phyloP scores from a whole-genome alignment of 2,329 filamentous ascomycete genomes.

The Fusarium newnesense region DNA sequence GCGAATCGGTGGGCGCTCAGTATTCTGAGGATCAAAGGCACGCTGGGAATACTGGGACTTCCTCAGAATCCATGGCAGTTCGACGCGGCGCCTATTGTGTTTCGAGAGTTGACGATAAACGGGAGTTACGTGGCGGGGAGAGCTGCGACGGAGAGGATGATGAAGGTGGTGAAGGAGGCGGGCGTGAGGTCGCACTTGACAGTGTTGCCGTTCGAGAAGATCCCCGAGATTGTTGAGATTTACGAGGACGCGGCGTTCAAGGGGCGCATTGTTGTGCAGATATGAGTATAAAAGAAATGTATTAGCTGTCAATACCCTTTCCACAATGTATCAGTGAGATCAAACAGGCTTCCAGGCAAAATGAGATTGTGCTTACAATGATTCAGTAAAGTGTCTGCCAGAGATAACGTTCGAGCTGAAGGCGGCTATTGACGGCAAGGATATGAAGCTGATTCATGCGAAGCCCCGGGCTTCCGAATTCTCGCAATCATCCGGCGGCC shows the following conservation, averaged over 20 bases:
- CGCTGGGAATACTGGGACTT: neutral
- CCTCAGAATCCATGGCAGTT: conserved; percentile 4
- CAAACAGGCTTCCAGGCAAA: neutral
- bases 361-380: rapidly evolving
- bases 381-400: rapidly evolving
- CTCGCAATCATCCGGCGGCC: neutral
- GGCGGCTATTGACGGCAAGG: neutral
- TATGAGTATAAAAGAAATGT: neutral
- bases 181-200: conserved; percentile 14
- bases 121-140: conserved; percentile 3
- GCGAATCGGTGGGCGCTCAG: conserved; percentile 13
- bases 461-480: rapidly evolving
- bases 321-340: too few species aligned
- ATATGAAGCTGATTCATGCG: neutral
- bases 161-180: conserved; percentile 2
- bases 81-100: conserved; percentile 8
- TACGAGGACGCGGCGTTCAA: conserved; percentile 12
- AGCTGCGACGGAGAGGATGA: conserved; percentile 3
- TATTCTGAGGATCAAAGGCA: conserved; percentile 1
- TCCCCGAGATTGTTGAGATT: conserved; percentile 1
- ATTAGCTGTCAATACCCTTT: too few species aligned
- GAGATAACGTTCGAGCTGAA: too few species aligned
- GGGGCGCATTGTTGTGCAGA: conserved; percentile 5
- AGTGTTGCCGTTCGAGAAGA: neutral
- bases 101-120: neutral